phyloP scores from a whole-genome alignment of 805 yeast species.

The Candida coleopterorum region DNA sequence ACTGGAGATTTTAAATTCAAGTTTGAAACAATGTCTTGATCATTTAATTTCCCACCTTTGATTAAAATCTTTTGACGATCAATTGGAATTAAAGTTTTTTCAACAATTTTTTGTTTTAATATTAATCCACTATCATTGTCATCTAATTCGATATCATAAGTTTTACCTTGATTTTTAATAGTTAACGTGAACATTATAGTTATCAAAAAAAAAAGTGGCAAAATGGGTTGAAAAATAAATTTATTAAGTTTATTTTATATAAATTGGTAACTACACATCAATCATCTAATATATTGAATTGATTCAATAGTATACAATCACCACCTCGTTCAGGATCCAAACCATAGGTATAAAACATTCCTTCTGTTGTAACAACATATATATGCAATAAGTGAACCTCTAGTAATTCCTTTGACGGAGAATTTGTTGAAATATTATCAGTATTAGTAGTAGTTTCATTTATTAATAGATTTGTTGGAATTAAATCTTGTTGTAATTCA shows the following conservation, averaged over 20 bases:
- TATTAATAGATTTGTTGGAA: slow-evolving; percentile 24
- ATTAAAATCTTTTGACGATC: slow-evolving; percentile 86
- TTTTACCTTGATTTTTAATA: slow-evolving; percentile 41
- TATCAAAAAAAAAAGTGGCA: slow-evolving; percentile 6
- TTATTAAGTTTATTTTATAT: not conserved
- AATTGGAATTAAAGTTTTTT: slow-evolving; percentile 76
- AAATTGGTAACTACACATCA: slow-evolving; percentile 1
- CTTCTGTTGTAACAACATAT: slow-evolving; percentile 75
- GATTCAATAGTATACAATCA: slow-evolving; percentile 76
- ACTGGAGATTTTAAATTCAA: slow-evolving; percentile 63
- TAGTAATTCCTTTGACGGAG: slow-evolving; percentile 18
- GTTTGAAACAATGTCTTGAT: slow-evolving; percentile 51
- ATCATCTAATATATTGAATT: slow-evolving; percentile 49
- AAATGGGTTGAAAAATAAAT: not conserved
- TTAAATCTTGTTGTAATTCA: slow-evolving; percentile 26
- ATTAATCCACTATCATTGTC: slow-evolving; percentile 52
- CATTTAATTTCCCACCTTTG: slow-evolving; percentile 82
- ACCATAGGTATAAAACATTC: slow-evolving; percentile 74
- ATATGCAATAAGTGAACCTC: slow-evolving; percentile 39
- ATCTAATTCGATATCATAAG: slow-evolving; percentile 40
- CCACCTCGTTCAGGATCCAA: slow-evolving; percentile 89
- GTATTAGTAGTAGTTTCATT: no score
- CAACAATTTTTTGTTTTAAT: slow-evolving; percentile 65
- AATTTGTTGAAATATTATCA: slow-evolving; percentile 13
- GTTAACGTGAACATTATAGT: slow-evolving; percentile 7